These are phyloP conservation scores for Phytophthora agathidicida DNA, from an alignment of 352 stramenopile species.

Conservation along the genomic window DNA sequence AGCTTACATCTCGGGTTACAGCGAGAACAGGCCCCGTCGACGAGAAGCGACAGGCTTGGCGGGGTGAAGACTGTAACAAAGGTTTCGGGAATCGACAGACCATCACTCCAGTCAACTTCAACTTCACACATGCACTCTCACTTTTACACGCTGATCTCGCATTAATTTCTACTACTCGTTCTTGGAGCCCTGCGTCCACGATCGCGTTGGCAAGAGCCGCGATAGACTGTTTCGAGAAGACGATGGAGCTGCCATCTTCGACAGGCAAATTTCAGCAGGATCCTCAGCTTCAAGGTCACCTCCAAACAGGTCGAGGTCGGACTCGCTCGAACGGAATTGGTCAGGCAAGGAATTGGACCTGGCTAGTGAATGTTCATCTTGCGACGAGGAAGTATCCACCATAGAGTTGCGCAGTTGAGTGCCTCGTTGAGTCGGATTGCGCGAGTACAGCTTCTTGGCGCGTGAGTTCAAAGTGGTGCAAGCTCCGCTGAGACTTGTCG, in stretches of 20 bases:
- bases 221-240: neutral
- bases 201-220: neutral
- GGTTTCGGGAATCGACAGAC: constrained; percentile 8
- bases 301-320: constrained; percentile 18
- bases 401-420: constrained; percentile 14
- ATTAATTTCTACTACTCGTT: constrained; percentile 19
- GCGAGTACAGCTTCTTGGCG: constrained; percentile 1
- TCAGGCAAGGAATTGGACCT: constrained; percentile 20
- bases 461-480: neutral
- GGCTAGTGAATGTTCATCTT: neutral
- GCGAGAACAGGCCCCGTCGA: no score
- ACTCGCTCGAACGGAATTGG: constrained; percentile 12
- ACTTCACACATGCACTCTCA: no score
- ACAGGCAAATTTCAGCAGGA: neutral
- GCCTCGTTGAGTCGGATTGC: neutral
- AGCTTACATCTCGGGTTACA: no score
- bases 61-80: no score
- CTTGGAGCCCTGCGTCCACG: constrained; percentile 8
- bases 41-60: no score
- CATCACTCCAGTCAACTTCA: constrained; percentile 26
- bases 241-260: constrained; percentile 1
- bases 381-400: constrained; percentile 6
- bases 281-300: constrained; percentile 1
- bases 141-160: no score
- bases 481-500: constrained; percentile 1